phyloP scores from a whole-genome alignment of 176 grass and related monocot genomes.

The Panicum miliaceum region DNA sequence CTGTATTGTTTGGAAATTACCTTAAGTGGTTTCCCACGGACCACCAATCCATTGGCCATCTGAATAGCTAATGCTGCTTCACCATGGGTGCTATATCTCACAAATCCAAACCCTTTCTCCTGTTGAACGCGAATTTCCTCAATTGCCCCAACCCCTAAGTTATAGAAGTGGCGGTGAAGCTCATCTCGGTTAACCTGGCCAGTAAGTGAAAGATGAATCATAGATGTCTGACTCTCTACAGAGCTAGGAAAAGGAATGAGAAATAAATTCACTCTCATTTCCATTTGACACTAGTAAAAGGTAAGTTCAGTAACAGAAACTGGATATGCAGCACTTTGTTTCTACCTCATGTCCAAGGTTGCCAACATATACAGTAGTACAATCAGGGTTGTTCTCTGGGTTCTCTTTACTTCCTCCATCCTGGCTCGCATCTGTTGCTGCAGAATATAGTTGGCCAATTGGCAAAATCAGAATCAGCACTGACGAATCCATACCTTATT shows the following conservation, averaged over 20 bases:
- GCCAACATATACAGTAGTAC: conserved; percentile 86
- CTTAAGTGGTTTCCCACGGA: conserved; percentile 75
- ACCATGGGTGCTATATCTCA: conserved; percentile 75
- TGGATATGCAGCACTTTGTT: conserved; percentile 3
- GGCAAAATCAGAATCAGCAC: conserved; percentile 34
- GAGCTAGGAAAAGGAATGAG: background rate
- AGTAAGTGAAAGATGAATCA: conserved; percentile 38
- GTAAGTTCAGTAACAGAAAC: background rate
- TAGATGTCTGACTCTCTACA: background rate
- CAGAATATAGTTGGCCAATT: conserved; percentile 25
- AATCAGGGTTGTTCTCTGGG: conserved; percentile 84
- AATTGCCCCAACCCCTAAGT: conserved; percentile 71
- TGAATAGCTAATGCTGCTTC: conserved; percentile 83
- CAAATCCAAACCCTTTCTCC: conserved; percentile 91
- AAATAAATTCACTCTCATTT: conserved; percentile 18
- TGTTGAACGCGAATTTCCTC: conserved; percentile 83
- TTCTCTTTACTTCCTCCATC: conserved; percentile 60
- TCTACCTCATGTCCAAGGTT: conserved; percentile 83
- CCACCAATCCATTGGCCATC: conserved; percentile 75
- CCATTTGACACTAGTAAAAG: background rate
- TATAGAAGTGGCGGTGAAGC: conserved; percentile 83
- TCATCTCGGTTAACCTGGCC: conserved; percentile 75
- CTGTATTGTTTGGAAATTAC: conserved; percentile 42
- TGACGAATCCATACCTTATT: background rate
- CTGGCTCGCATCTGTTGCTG: conserved; percentile 57